phyloP scores from a whole-genome alignment of 192 early-diverging fungal species.

The Linderina pennispora region DNA sequence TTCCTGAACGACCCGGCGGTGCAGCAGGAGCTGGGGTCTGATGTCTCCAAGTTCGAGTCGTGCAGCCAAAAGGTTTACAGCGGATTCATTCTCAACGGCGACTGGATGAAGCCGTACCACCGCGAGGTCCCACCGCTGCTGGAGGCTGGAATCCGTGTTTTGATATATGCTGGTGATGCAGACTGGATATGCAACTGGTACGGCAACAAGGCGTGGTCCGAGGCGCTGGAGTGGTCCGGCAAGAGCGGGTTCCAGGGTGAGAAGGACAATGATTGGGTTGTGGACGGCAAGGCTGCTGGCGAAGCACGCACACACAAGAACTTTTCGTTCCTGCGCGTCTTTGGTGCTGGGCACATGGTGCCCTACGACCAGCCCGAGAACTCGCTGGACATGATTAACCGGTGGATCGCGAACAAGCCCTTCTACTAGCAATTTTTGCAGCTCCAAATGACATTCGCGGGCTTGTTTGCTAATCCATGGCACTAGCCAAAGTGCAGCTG shows the following conservation, averaged over 20 bases:
- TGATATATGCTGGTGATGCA: slow-evolving; percentile 91
- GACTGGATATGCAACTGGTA: slow-evolving; percentile 93
- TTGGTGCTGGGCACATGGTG: slow-evolving; percentile 85
- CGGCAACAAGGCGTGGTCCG: slow-evolving; percentile 86
- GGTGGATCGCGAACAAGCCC: slow-evolving; percentile 56
- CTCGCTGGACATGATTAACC: slow-evolving; percentile 81
- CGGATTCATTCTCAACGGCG: slow-evolving; percentile 75
- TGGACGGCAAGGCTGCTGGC: slow-evolving; percentile 55
- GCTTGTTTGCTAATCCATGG: too few relatives aligned
- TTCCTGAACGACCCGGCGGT: slow-evolving; percentile 79
- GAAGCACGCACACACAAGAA: slow-evolving; percentile 63
- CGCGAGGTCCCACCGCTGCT: slow-evolving; percentile 63
- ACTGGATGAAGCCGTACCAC: slow-evolving; percentile 85
- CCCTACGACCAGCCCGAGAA: slow-evolving; percentile 90
- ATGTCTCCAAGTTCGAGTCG: slow-evolving; percentile 59
- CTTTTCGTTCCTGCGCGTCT: slow-evolving; percentile 82
- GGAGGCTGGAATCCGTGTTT: slow-evolving; percentile 69
- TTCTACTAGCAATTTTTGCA: too few relatives aligned
- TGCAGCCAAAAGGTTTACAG: slow-evolving; percentile 84
- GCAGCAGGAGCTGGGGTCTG: slow-evolving; percentile 69
- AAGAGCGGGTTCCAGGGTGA: slow-evolving; percentile 61
- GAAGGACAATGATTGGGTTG: slow-evolving; percentile 65
- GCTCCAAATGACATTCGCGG: too few relatives aligned
- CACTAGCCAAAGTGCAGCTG: too few relatives aligned
- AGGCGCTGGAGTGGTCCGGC: slow-evolving; percentile 81